A percentile compares a stretch with the other conserved stretches of the same genome.
phyloP scores from a whole-genome alignment of 106 monocot species.

The Dendrobium huoshanense region DNA sequence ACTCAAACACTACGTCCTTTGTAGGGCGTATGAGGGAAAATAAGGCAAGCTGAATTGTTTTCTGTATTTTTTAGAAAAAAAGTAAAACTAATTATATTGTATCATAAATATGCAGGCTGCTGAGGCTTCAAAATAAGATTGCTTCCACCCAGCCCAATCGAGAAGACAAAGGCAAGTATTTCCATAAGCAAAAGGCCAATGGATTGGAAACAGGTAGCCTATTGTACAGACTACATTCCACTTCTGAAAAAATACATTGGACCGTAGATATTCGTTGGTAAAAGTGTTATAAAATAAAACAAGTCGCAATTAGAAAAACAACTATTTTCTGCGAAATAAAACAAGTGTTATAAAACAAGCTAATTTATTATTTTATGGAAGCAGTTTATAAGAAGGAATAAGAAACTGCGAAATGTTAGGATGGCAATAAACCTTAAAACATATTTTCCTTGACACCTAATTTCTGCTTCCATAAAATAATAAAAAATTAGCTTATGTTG shows the following conservation, averaged over 20 bases:
- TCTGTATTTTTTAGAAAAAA: neutral
- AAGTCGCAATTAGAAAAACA: neutral
- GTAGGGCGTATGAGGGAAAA: neutral
- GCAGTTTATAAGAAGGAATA: neutral
- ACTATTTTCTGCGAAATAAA: too few species aligned
- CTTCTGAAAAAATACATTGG: neutral
- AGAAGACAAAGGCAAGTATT: neutral
- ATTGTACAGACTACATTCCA: neutral
- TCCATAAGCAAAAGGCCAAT: neutral
- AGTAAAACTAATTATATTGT: neutral
- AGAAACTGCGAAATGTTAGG: neutral
- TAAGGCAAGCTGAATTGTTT: neutral
- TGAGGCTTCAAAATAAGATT: neutral
- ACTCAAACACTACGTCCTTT: neutral
- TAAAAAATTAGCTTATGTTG: neutral
- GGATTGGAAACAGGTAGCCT: neutral
- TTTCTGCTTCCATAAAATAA: neutral
- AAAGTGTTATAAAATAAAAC: neutral
- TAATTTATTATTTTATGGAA: too few species aligned
- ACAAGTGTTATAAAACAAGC: too few species aligned
- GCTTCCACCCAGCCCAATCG: neutral
- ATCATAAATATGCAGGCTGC: neutral
- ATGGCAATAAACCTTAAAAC: neutral
- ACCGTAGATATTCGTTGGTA: neutral
- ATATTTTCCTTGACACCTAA: neutral